Percentiles rank a stretch among this genome's conserved stretches.
These are phyloP conservation scores for Amphicarpaea edgeworthii DNA, from an alignment of 306 rosid species.

Conservation along the genomic window DNA sequence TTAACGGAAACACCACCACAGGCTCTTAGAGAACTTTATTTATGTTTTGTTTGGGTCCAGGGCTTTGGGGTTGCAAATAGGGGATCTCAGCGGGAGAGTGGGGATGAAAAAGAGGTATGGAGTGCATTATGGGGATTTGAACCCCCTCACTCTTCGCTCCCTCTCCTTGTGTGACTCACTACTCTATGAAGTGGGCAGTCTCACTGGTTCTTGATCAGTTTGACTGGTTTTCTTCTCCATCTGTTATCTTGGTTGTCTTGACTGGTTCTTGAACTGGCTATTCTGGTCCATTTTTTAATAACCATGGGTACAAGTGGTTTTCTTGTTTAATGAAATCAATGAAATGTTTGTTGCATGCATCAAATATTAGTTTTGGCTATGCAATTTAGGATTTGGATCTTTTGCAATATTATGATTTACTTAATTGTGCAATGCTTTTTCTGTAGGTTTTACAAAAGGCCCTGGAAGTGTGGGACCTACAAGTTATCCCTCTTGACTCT, in stretches of 20 bases:
- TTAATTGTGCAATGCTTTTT: slow-evolving; percentile 36
- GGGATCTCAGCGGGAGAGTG: too few species aligned
- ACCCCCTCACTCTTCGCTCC: background rate
- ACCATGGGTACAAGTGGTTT: background rate
- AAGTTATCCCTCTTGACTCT: slow-evolving; percentile 96
- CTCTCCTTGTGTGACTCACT: background rate
- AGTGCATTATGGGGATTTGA: too few species aligned
- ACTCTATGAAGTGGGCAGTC: background rate
- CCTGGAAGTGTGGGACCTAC: slow-evolving; percentile 97
- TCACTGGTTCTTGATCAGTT: background rate
- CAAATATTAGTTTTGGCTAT: background rate
- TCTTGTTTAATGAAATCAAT: background rate
- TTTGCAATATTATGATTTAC: slow-evolving; percentile 23
- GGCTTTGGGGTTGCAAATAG: too few species aligned
- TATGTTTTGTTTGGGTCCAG: too few species aligned
- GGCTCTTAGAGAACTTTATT: too few species aligned
- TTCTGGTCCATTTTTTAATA: background rate
- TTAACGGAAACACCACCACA: too few species aligned
- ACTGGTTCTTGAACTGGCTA: background rate
- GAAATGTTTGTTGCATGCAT: slow-evolving; percentile 10
- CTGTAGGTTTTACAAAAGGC: slow-evolving; percentile 96
- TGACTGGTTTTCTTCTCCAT: background rate
- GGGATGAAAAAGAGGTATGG: too few species aligned
- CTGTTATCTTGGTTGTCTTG: background rate
- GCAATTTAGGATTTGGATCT: slow-evolving; percentile 24